A percentile compares a stretch with the other conserved stretches of the same genome.
Evolutionary conservation across 192 early-diverging fungal species (phyloP).

Genomic region (Irineochytrium annulatum): DNA sequence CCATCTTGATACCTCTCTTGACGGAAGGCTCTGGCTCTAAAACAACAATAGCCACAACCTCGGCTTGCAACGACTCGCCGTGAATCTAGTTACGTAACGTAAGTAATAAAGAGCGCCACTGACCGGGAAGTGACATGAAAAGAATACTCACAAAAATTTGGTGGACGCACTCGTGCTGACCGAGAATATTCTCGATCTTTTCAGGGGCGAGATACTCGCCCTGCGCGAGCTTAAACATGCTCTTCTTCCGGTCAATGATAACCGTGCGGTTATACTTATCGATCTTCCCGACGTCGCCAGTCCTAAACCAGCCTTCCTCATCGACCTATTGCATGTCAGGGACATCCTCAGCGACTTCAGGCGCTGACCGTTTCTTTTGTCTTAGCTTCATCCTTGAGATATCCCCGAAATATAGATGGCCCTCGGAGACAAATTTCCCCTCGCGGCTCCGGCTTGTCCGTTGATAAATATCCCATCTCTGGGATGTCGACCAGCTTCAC

Average conservation of each 20-base stretch:
- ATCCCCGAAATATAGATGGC: constrained; percentile 19
- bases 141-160: too few relatives aligned
- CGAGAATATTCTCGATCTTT: constrained; percentile 70
- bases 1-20: constrained; percentile 2
- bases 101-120: too few relatives aligned
- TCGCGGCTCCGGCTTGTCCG: constrained; percentile 85
- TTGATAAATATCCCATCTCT: constrained; percentile 77
- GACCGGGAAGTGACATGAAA: too few relatives aligned
- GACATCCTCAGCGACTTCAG: constrained; percentile 37
- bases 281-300: constrained; percentile 33
- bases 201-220: constrained; percentile 71
- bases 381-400: constrained; percentile 20
- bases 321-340: constrained; percentile 59
- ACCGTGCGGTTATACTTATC: constrained; percentile 10
- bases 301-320: constrained; percentile 58
- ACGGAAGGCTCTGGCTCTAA: constrained; percentile 18
- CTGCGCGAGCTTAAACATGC: constrained; percentile 56
- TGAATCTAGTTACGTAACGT: too few relatives aligned
- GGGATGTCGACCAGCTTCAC: constrained; percentile 91
- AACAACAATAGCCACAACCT: constrained; percentile 68
- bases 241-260: constrained; percentile 37
- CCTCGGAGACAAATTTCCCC: constrained; percentile 79
- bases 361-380: constrained; percentile 7
- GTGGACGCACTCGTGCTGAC: constrained; percentile 54
- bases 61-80: constrained; percentile 71